Conservation (phyloP, 2,329 filamentous ascomycete genomes). For the Clonostachys rosea region DNA sequence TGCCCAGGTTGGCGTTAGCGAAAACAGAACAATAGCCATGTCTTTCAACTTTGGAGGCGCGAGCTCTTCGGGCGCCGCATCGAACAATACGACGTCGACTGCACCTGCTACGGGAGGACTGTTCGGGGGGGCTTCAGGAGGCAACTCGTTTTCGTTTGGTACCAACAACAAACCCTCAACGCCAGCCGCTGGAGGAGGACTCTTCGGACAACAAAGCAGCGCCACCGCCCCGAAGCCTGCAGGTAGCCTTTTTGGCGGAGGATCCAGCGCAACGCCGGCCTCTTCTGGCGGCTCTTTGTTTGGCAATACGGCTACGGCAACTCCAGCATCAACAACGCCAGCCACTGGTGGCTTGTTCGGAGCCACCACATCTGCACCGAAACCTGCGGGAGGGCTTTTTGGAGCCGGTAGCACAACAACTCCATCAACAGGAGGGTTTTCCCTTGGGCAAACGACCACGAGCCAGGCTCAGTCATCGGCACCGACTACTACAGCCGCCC, state of each 20-base stretch:
- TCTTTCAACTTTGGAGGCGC: constrained; percentile 30
- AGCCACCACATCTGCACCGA: constrained; percentile 5
- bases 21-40: constrained; percentile 15
- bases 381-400: constrained; percentile 17
- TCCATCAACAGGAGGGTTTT: not conserved
- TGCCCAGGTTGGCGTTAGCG: too few species aligned
- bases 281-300: constrained; percentile 5
- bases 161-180: constrained; percentile 12
- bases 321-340: constrained; percentile 8
- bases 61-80: constrained; percentile 22
- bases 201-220: constrained; percentile 23
- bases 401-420: constrained; percentile 4
- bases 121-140: constrained; percentile 25
- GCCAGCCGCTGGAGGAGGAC: constrained; percentile 12
- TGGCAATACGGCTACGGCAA: constrained; percentile 8
- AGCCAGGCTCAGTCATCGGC: constrained; percentile 13
- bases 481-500: not conserved
- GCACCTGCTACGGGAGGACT: constrained; percentile 32
- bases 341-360: constrained; percentile 12
- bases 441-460: constrained; percentile 1
- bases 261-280: constrained; percentile 12
- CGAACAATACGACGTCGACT: constrained; percentile 22
- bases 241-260: constrained; percentile 16
- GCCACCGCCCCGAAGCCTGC: constrained; percentile 12
- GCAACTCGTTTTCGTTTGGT: constrained; percentile 36